Base-by-base conservation (phyloP, 306 rosid genomes). In the Pterocarpus macrocarpus region DNA sequence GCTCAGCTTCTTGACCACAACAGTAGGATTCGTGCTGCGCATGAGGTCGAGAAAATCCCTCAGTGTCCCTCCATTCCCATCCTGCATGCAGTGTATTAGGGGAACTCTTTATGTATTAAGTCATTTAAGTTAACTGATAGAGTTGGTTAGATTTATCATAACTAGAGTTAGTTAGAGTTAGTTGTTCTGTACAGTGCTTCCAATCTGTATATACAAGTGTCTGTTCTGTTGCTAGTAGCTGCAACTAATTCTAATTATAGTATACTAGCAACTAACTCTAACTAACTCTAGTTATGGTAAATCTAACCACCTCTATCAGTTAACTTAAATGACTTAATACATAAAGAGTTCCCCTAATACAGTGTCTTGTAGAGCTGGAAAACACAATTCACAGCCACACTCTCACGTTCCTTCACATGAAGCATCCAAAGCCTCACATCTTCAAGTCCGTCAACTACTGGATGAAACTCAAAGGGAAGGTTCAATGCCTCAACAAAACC, bases 351-450 rank as follows among this genome's bases (percentile, higher is more conserved):
- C 28, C 28, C 28, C 28, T 22, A 22, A 22, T 22, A 22, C n/a
- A n/a, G 95, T 0, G 88, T 92, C 87, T 90, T 93, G 89, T 96
- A 98, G 1, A 96, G 93, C 84, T 96, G 99, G 82, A 89, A 82
- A 59, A 88, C 82, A 49, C 97, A 92, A 45, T 96, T 96, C 67
- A 94, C 94, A 2, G 97, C 97, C 43, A 96, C 95, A 30, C 87
- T 85, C 62, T 96, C 99, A 0, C 88, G 91, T 73, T 96, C 97
- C 93, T 94, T 96, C 62, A 96, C 98, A 76, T 94, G 98, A 75
- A 96, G 98, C 99, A 96, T 96, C 99, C 99, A 96, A 11, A 96
- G 90, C 75, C 99, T 89, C 72, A 96, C 99, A 47, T 96, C 99
- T 75, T 96, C 99, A 32, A 96, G 89, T 70, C 99, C 88, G 80